Base-by-base conservation (phyloP, 768 basidiomycete species). In the Exidia glandulosa region DNA sequence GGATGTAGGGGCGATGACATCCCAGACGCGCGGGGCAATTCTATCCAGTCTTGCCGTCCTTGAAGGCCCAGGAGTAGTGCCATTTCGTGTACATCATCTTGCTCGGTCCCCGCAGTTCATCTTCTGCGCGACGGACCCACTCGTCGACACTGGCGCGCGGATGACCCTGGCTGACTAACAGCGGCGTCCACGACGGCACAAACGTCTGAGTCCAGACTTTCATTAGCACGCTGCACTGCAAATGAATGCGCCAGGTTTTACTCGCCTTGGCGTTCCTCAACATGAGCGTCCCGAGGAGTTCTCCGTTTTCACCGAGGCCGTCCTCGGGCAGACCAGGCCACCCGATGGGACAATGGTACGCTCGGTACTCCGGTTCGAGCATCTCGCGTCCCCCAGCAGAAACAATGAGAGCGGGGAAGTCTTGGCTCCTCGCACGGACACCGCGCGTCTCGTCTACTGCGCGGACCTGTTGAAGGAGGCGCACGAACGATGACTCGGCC, bases 181-280 rank as follows among this genome's bases (percentile, higher is more conserved):
- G 41, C 41, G 41, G 41, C 19, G 6, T 45, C 41, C 41, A 45
- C 19, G 41, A 14, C 41, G 16, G 41, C 41, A 45, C 41, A 19
- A 45, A 45, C 41, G 41, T 45, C 41, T 45, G 41, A 45, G 41
- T 45, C 23, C 41, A 45, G 41, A 12, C 6, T 45, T 45, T 23
- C 41, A 14, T 19, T 37, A 19, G 36, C 36, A 37, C 23, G 19
- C 16, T 14, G 41, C 19, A 19, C 41, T 19, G 9, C 69, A 72
- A 52, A 73, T 82, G 32, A 74, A 80, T 59, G 60, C 81, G 12
- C 77, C 77, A 30, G 32, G 54, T n/a, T 33, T 62, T 19, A 58
- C 65, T 60, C 57, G 66, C 66, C 31, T 65, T 27, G 48, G 59
- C 61, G 32, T 66, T 66, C 23, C 52, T 50, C 41, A 60, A 57